Percentiles rank a stretch among this genome's conserved stretches.
Evolutionary conservation across 2,329 filamentous ascomycete genomes (phyloP).

Genomic region (Pestalotiopsis sp.): DNA sequence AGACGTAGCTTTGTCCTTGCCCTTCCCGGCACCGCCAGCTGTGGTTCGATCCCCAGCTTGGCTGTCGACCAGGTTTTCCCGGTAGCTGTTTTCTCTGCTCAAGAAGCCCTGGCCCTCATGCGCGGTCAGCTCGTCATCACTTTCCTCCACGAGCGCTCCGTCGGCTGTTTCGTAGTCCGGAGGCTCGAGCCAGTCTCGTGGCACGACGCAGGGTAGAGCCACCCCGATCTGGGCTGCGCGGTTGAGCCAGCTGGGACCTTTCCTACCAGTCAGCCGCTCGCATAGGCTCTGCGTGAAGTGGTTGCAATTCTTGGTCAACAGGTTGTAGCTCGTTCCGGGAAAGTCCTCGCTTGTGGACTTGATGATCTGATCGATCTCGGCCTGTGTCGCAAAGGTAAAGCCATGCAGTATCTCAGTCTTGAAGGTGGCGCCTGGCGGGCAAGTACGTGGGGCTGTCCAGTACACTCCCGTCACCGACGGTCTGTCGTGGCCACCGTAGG

Average conservation of each 20-base stretch:
- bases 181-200: constrained; percentile 78
- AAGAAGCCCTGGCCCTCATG: constrained; percentile 65
- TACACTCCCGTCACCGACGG: constrained; percentile 77
- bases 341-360: constrained; percentile 72
- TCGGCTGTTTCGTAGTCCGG: constrained; percentile 76
- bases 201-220: constrained; percentile 80
- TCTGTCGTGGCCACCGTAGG: constrained; percentile 80
- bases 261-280: constrained; percentile 69
- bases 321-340: constrained; percentile 75
- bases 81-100: constrained; percentile 34
- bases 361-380: constrained; percentile 73
- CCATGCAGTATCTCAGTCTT: constrained; percentile 76
- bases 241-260: constrained; percentile 78
- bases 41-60: constrained; percentile 24
- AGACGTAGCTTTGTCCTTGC: constrained; percentile 40
- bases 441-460: constrained; percentile 73
- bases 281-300: constrained; percentile 83
- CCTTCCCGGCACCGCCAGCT: constrained; percentile 43
- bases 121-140: constrained; percentile 39
- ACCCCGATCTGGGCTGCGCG: constrained; percentile 83
- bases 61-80: constrained; percentile 24
- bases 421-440: constrained; percentile 79
- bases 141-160: constrained; percentile 64
- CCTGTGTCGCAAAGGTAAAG: constrained; percentile 69
- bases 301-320: constrained; percentile 85